Percentiles rank a stretch among this genome's conserved stretches.
Conservation (phyloP, 371 early-diverging fungal genomes). For the Haplosporangium sp. region DNA sequence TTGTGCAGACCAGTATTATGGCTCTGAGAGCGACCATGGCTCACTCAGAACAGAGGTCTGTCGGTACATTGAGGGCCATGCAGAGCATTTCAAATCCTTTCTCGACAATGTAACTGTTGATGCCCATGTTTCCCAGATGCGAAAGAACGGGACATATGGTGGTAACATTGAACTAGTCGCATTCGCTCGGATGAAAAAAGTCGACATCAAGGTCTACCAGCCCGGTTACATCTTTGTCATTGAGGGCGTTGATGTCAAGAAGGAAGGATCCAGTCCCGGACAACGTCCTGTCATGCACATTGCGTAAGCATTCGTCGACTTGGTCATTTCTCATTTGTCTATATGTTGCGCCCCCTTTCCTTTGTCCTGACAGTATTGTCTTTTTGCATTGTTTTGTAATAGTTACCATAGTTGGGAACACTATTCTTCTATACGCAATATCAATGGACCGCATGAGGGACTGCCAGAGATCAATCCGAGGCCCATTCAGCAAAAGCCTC, state of each 20-base stretch:
- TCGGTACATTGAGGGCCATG: conserved; percentile 70
- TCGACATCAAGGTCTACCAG: conserved; percentile 86
- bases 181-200: conserved; percentile 72
- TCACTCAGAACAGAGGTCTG: conserved; percentile 71
- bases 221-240: conserved; percentile 81
- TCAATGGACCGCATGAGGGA: conserved; percentile 72
- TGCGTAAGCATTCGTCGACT: conserved; percentile 60
- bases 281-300: conserved; percentile 71
- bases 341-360: too few species aligned
- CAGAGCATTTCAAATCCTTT: conserved; percentile 77
- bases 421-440: conserved; percentile 81
- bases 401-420: conserved; percentile 90
- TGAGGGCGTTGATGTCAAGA: conserved; percentile 60
- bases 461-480: conserved; percentile 67
- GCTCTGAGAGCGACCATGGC: conserved; percentile 67
- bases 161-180: conserved; percentile 90
- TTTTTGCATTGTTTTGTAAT: background rate
- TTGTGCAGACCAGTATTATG: conserved; percentile 80
- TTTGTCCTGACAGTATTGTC: too few species aligned
- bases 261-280: conserved; percentile 55
- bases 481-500: conserved; percentile 27
- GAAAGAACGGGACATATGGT: conserved; percentile 78
- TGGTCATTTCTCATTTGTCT: background rate
- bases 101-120: conserved; percentile 77
- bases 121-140: conserved; percentile 77